Conservation (phyloP, 1,284 basidiomycete genomes). For the Rhodotorula sp. region DNA sequence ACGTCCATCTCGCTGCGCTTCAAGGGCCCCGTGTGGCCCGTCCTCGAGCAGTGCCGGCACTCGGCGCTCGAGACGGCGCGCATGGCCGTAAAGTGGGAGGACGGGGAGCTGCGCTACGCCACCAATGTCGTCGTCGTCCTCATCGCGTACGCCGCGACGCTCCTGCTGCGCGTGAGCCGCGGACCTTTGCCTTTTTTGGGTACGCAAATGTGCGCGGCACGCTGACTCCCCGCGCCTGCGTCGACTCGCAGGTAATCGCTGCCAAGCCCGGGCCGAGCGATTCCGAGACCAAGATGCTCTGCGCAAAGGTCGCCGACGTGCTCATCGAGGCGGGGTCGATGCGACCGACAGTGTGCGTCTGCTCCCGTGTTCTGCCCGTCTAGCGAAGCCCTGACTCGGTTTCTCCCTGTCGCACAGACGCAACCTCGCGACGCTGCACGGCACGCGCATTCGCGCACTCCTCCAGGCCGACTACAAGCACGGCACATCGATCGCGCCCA, state of each 20-base stretch:
- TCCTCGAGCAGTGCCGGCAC: slow-evolving; percentile 30
- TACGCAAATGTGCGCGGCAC: too few relatives aligned
- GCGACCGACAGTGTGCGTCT: slow-evolving; percentile 22
- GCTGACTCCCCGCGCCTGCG: too few relatives aligned
- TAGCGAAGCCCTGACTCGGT: background rate
- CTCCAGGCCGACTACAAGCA: slow-evolving; percentile 14
- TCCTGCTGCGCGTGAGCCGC: slow-evolving; percentile 20
- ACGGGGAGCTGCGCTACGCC: slow-evolving; percentile 16
- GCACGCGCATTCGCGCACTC: slow-evolving; percentile 30
- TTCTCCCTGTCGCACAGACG: slow-evolving; percentile 8
- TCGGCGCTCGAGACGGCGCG: slow-evolving; percentile 30
- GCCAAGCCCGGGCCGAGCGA: slow-evolving; percentile 13
- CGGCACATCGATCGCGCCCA: background rate
- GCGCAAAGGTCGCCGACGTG: slow-evolving; percentile 16
- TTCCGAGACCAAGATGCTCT: slow-evolving; percentile 15
- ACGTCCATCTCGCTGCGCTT: slow-evolving; percentile 36
- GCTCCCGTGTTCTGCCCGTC: too few relatives aligned
- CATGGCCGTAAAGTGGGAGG: slow-evolving; percentile 26
- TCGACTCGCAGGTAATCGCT: slow-evolving; percentile 6
- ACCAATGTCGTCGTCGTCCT: slow-evolving; percentile 31
- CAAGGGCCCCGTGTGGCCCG: slow-evolving; percentile 27
- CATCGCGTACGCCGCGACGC: slow-evolving; percentile 35
- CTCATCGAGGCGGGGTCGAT: slow-evolving; percentile 14
- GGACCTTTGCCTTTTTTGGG: too few relatives aligned
- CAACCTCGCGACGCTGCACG: slow-evolving; percentile 35